Evolutionary conservation across 2,329 filamentous ascomycete species (phyloP), one percentile per base, ranked within the genome.

Genomic region (Aureobasidium sp.): DNA sequence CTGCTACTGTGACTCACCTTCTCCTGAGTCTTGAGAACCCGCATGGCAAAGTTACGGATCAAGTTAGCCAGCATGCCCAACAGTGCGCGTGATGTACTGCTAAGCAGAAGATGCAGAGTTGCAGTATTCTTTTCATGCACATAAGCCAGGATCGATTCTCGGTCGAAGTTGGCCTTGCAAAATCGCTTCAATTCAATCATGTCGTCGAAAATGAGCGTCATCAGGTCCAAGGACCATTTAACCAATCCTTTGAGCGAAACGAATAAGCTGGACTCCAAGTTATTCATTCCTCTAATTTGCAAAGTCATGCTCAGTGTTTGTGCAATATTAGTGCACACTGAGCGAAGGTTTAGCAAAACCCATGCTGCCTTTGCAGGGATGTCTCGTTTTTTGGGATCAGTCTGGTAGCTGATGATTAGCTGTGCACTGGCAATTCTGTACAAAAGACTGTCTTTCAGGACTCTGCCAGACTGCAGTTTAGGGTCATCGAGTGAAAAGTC

Each of bases 401-500:
- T 86, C 47, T 80, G 81, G 70, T 89, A 92, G 3, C 89, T 90
- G 11, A 97, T 77, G 58, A 90, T 86, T 62, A 89, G 87, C 70
- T 95, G 85, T 31, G 94, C 84, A 68, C 90, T 89, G 14, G 97
- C 78, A 62, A 86, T 90, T 61, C 89, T 81, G 64, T 91, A 88
- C 49, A 97, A 81, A 39, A 85, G 80, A 3, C 81, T 78, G 68
- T 94, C 92, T 63, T 86, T 81, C 65, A 94, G 82, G 37, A 96
- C 77, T 63, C 86, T 81, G 70, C 75, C 50, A 58, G 67, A 75
- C 66, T 68, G 65, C 64, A 93, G 86, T 67, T 88, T 84, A 48
- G 84, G 82, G 1, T 84, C 78, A 64, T 96, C 90, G 53, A 89
- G 83, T 0, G 90, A 88, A 70, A 92, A 95, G 74, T 97, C 93